A percentile compares a stretch with the other conserved stretches of the same genome.
These are phyloP conservation scores for Pachyrhizus erosus DNA, from an alignment of 306 rosid genomes.

Conservation along the genomic window DNA sequence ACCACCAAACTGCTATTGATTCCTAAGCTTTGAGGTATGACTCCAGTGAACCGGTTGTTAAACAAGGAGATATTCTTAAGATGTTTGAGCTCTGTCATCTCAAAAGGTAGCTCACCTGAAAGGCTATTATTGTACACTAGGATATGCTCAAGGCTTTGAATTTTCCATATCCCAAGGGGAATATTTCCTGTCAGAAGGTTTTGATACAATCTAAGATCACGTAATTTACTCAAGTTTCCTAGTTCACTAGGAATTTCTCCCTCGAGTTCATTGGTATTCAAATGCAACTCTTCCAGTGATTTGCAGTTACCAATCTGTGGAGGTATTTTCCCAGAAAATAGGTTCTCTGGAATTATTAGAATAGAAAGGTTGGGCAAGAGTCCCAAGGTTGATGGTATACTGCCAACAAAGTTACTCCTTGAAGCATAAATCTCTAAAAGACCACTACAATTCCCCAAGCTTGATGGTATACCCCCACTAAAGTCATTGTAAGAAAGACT, in stretches of 20 bases:
- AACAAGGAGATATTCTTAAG: conserved; percentile 64
- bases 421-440: conserved; percentile 44
- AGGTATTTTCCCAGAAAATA: conserved; percentile 72
- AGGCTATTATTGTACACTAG: conserved; percentile 69
- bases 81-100: conserved; percentile 68
- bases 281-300: conserved; percentile 55
- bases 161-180: conserved; percentile 84
- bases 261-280: conserved; percentile 64
- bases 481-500: conserved; percentile 61
- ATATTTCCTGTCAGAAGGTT: conserved; percentile 70
- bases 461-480: conserved; percentile 61
- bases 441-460: conserved; percentile 69
- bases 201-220: conserved; percentile 54
- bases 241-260: conserved; percentile 80
- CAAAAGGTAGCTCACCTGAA: conserved; percentile 68
- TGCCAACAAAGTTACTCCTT: conserved; percentile 54
- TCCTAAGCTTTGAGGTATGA: conserved; percentile 76
- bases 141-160: conserved; percentile 66
- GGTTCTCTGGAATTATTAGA: conserved; percentile 57
- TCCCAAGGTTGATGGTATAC: conserved; percentile 72
- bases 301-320: conserved; percentile 70
- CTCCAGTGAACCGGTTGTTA: conserved; percentile 71
- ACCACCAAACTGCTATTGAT: conserved; percentile 66
- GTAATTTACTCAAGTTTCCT: conserved; percentile 64
- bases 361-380: conserved; percentile 46